Evolutionary conservation across 768 basidiomycete genomes (phyloP).

Genomic region (Collybiopsis confluens): DNA sequence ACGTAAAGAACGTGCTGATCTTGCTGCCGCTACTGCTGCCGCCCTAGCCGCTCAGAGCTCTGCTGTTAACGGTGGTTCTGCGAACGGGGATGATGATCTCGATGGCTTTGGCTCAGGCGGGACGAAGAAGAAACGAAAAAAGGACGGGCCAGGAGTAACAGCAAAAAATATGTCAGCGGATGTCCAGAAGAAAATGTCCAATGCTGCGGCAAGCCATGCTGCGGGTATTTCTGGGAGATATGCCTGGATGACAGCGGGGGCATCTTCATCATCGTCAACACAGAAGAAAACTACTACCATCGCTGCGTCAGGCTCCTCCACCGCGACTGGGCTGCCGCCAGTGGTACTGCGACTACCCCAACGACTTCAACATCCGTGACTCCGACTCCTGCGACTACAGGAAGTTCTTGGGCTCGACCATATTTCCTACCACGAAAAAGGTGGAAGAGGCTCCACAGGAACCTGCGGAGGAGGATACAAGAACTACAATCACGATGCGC

Average conservation of each 20-base stretch:
- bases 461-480: slow-evolving; percentile 50
- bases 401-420: slow-evolving; percentile 54
- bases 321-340: slow-evolving; percentile 19
- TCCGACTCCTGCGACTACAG: slow-evolving; percentile 19
- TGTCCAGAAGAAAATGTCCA: slow-evolving; percentile 87
- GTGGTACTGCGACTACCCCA: slow-evolving; percentile 21
- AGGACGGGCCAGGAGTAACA: slow-evolving; percentile 79
- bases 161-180: slow-evolving; percentile 91
- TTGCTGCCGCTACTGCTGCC: slow-evolving; percentile 66
- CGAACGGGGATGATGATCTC: slow-evolving; percentile 27
- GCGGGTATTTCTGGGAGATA: slow-evolving; percentile 83
- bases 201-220: slow-evolving; percentile 83
- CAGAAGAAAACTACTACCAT: slow-evolving; percentile 30
- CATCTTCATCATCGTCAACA: slow-evolving; percentile 33
- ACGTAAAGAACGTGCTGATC: slow-evolving; percentile 71
- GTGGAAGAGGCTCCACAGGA: slow-evolving; percentile 25
- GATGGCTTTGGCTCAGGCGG: slow-evolving; percentile 41
- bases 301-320: slow-evolving; percentile 23
- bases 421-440: slow-evolving; percentile 55
- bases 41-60: slow-evolving; percentile 55
- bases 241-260: slow-evolving; percentile 80
- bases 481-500: slow-evolving; percentile 60
- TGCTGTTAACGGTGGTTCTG: slow-evolving; percentile 27
- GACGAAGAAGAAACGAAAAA: slow-evolving; percentile 77
- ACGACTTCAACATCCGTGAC: slow-evolving; percentile 18